Evolutionary conservation across 148 eudicot genomes (phyloP), one percentile per base, ranked within the genome.

Genomic region (Arbutus unedo): DNA sequence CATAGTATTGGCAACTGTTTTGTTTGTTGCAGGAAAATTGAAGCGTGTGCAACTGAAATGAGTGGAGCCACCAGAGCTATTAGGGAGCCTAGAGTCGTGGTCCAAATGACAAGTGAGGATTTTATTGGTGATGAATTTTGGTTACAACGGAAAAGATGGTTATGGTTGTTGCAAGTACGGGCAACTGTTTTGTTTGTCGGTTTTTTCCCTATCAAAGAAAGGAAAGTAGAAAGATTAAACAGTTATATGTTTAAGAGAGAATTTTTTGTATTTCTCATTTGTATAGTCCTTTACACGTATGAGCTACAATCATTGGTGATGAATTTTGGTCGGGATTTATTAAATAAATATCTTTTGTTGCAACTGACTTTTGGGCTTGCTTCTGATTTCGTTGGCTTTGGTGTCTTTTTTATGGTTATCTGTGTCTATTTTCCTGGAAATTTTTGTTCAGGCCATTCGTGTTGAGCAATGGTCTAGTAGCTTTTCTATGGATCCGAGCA

Each of bases 91-190:
- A 90, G 91, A 86, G 92, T 91, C 7, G 91, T 91, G n/a, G 93
- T 91, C 56, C 93, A 91, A 79, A 91, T 90, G 1, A 90, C 89
- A n/a, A 91, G 93, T 79, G 93, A 91, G 80, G 91, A 91, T 84
- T 88, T 91, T 49, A 89, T 91, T 66, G 93, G 38, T 31, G 38
- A 31, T 31, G 38, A 31, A 31, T 31, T 31, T 31, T 31, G 38
- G 38, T 31, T 31, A 31, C 38, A 31, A 31, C 38, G 38, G 38
- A n/a, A n/a, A 90, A 66, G 93, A 91, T 76, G 93, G 93, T 47
- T 91, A 91, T 80, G 88, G 93, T 56, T 91, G 93, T 92, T 89
- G 93, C 82, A 91, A 91, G 81, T 91, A 91, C 57, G 93, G 93
- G 45, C 93, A 91, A 3, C 19, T 56, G n/a, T n/a, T 50, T 54